Evolutionary conservation across 768 basidiomycete species (phyloP), one percentile per base, ranked within the genome.

Genomic region (Chalciporus chontae): DNA sequence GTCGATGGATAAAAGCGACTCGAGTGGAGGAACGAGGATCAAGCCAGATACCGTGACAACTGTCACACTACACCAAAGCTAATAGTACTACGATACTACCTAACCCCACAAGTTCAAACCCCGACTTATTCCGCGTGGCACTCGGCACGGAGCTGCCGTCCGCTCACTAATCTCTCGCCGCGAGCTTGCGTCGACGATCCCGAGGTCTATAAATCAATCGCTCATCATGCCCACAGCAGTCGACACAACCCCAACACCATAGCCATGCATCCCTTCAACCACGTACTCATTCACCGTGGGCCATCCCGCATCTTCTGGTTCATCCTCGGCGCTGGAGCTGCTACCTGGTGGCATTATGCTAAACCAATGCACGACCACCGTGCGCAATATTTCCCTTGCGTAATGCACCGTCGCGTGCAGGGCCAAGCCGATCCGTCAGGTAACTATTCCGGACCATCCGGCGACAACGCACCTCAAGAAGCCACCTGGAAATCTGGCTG

Each of bases 271-370:
- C 54, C 56, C 0, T 56, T 63, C 48, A 43, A 51, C 1, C 53
- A 59, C 45, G 3, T 59, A 36, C 51, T 55, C 23, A 46, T 63
- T 53, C 67, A 65, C 43, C 64, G 70, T 47, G 61, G 75, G 6
- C 78, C 79, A n/a, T 78, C 78, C 39, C 83, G 86, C 54, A 37
- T 85, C 47, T 26, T 87, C 62, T 88, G 86, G 86, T 85, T 88
- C 72, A 8, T 75, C 57, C 17, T 86, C 55, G 87, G 86, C 51
- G 84, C 80, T 6, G 69, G 68, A 3, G 58, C 54, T 23, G 69
- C 71, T 0, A 61, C 64, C 19, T 69, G 65, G 54, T 77, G 68
- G 65, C 47, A 66, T 68, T 44, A 74, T 73, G 36, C 68, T 67
- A n/a, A 64, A 65, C 39, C 73, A 64, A 74, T 72, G 62, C 72